Conservation (phyloP, 2,329 filamentous ascomycete genomes). For the Tolypocladium tundrense region DNA sequence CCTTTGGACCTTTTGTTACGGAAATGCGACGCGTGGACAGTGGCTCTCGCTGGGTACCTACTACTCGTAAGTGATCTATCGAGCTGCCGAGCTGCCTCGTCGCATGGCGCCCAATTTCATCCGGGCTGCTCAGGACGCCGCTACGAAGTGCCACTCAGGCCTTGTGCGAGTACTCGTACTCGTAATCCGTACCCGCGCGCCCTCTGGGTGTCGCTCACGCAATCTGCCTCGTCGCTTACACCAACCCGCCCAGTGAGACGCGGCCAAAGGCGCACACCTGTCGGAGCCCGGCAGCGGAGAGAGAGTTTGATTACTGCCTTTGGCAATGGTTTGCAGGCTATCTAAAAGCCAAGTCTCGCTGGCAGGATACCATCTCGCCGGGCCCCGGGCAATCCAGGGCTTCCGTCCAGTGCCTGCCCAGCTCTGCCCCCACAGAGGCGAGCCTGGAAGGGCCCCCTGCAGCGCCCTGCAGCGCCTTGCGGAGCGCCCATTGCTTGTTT, state of each 20-base stretch:
- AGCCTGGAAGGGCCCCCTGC: background rate
- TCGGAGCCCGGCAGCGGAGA: background rate
- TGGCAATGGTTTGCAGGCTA: background rate
- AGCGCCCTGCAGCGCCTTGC: background rate
- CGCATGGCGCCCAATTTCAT: too few species aligned
- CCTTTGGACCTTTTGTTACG: background rate
- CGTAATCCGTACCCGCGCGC: background rate
- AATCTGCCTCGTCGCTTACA: background rate
- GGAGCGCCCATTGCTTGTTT: background rate
- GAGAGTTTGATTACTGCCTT: background rate
- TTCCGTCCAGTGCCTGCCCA: background rate
- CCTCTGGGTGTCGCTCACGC: background rate
- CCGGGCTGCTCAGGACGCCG: too few species aligned
- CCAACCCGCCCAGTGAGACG: background rate
- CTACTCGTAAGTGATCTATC: too few species aligned
- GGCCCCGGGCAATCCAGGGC: background rate
- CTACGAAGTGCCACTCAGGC: too few species aligned
- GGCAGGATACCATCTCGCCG: background rate
- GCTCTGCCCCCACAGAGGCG: background rate
- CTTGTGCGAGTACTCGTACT: too few species aligned
- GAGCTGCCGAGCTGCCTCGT: too few species aligned
- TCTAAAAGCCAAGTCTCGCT: background rate
- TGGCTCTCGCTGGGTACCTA: background rate
- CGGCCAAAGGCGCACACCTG: background rate
- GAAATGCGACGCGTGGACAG: background rate